Base-by-base conservation (phyloP, 352 stramenopile species). In the Globisporangium spiculum region DNA sequence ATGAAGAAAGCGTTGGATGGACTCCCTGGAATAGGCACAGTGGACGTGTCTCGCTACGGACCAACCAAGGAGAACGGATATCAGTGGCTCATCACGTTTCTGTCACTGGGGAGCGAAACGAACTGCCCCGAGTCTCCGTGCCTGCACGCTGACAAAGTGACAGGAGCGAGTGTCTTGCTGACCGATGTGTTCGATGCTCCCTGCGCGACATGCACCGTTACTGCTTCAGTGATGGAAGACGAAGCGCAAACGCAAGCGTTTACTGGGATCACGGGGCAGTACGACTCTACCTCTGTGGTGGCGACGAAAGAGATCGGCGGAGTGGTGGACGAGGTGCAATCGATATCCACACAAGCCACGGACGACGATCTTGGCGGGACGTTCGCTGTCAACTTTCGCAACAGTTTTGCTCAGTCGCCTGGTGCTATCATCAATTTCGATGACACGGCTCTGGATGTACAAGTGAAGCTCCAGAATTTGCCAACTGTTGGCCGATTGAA, bases 321-420 rank as follows among this genome's bases (percentile, higher is more conserved):
- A 4, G 76, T 77, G 14, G 75, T 94, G 9, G 58, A 79, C 32
- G 87, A 94, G 77, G 75, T 92, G 18, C 87, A 94, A 55, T 74
- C 75, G 1, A 82, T 94, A 34, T 78, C 78, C 9, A 81, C 74
- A 0, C 66, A 54, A 9, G 78, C 83, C 36, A 74, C 50, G 3
- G 62, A 66, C 10, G 60, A 83, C 14, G 75, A 91, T 26, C 72
- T 94, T 14, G 69, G 69, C 8, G 87, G 87, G 4, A 81, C 80
- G 14, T 90, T 94, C 62, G 55, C 71, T 3, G 56, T 92, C 6
- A 90, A 90, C n/a, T 94, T 94, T 38, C 78, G 78, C 55, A 81
- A 80, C 22, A 74, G 72, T 12, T 78, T 86, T 50, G 61, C 41
- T 0, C 63, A 86, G 56, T 78, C 77, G 0, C 32, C 60, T 2